Percentiles rank a stretch among this genome's conserved stretches.
These are phyloP conservation scores for Schwanniomyces polymorphus DNA, from an alignment of 805 yeast species.

Conservation along the genomic window DNA sequence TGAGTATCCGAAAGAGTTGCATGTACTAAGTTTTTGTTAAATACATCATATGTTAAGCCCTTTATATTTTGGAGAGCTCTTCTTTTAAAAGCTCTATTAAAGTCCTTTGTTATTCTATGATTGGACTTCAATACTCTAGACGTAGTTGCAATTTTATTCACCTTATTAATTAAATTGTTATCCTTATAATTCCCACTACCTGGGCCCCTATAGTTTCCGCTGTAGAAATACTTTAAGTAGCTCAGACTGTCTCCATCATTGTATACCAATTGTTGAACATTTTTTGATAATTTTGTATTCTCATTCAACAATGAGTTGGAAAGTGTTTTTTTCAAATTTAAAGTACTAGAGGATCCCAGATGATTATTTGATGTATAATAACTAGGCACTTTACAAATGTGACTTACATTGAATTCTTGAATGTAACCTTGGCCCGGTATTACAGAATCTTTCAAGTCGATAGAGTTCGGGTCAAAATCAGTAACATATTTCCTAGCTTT, in stretches of 20 bases:
- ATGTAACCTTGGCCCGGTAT: conserved; percentile 46
- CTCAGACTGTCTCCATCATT: conserved; percentile 36
- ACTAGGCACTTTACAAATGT: conserved; percentile 43
- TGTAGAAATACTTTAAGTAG: conserved; percentile 38
- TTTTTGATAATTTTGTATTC: conserved; percentile 26
- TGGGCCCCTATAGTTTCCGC: conserved; percentile 43
- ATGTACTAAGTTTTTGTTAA: conserved; percentile 29
- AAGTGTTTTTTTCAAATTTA: conserved; percentile 14
- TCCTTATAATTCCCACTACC: conserved; percentile 48
- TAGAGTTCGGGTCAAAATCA: conserved; percentile 36
- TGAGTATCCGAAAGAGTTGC: conserved; percentile 19
- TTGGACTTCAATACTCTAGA: conserved; percentile 6
- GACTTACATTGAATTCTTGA: conserved; percentile 41
- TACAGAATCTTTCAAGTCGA: conserved; percentile 39
- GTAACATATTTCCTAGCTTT: conserved; percentile 29
- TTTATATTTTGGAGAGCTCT: conserved; percentile 27
- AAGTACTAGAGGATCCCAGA: conserved; percentile 1
- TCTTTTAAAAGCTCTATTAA: conserved; percentile 9
- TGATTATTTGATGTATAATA: conserved; percentile 36
- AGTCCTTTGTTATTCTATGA: conserved; percentile 18
- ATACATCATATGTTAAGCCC: conserved; percentile 38
- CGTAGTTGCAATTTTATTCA: conserved; percentile 34
- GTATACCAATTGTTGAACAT: conserved; percentile 33
- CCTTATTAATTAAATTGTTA: conserved; percentile 39
- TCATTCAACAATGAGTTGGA: conserved; percentile 24